Conservation (phyloP, 345 rosid genomes). For the Citrus cavaleriei region DNA sequence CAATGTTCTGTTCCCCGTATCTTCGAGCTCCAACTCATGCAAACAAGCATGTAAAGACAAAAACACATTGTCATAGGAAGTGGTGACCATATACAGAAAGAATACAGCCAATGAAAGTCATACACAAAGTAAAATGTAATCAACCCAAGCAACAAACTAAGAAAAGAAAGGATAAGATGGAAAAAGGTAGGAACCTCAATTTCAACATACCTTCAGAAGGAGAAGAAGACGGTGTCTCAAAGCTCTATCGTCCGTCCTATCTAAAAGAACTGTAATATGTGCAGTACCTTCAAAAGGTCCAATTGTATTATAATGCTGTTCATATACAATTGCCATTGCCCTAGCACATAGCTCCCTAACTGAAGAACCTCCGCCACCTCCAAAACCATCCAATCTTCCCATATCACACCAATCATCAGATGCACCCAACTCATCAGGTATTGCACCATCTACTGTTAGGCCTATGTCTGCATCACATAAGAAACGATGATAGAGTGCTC, state of each 20-base stretch:
- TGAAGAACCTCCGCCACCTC: slow-evolving; percentile 96
- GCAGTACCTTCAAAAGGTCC: slow-evolving; percentile 98
- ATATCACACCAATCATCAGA: slow-evolving; percentile 99
- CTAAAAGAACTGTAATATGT: slow-evolving; percentile 90
- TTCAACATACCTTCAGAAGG: slow-evolving; percentile 69
- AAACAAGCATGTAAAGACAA: not conserved
- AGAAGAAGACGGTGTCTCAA: slow-evolving; percentile 95
- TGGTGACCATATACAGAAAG: not conserved
- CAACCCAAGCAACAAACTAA: not conserved
- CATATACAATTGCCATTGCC: slow-evolving; percentile 98
- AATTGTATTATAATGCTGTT: slow-evolving; percentile 76
- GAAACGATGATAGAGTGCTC: slow-evolving; percentile 97
- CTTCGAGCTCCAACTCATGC: not conserved
- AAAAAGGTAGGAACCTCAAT: not conserved
- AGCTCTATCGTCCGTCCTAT: slow-evolving; percentile 94
- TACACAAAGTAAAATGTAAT: not conserved
- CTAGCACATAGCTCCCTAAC: slow-evolving; percentile 99
- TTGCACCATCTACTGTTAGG: slow-evolving; percentile 88
- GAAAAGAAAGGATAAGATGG: not conserved
- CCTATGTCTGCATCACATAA: slow-evolving; percentile 98
- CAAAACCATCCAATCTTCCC: slow-evolving; percentile 97
- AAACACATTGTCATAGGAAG: not conserved
- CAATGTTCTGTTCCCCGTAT: not conserved
- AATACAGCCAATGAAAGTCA: not conserved
- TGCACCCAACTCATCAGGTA: slow-evolving; percentile 94